These are phyloP conservation scores for Blastomyces parvus DNA, from an alignment of 2,329 filamentous ascomycete species.

Conservation along the genomic window DNA sequence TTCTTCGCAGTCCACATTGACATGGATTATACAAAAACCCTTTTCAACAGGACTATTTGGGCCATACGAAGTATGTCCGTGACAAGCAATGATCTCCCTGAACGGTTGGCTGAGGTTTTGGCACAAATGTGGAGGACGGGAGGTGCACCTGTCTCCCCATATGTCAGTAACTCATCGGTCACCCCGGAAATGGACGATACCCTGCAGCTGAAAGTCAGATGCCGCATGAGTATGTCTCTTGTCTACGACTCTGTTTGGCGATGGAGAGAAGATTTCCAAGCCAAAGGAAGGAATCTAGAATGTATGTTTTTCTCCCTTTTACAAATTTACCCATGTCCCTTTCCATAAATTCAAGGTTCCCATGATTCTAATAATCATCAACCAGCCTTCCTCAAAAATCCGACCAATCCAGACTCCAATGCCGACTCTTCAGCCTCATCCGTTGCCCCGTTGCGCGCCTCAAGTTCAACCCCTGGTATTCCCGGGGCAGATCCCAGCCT, in stretches of 20 bases:
- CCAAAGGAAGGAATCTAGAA: constrained; percentile 61
- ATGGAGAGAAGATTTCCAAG: constrained; percentile 58
- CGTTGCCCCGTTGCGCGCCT: constrained; percentile 35
- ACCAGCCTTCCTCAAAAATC: constrained; percentile 64
- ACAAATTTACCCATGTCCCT: constrained; percentile 10
- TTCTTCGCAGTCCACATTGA: constrained; percentile 52
- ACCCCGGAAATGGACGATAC: constrained; percentile 33
- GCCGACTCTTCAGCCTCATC: constrained; percentile 61
- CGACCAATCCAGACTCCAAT: constrained; percentile 72
- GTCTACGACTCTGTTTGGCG: constrained; percentile 60
- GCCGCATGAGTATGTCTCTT: constrained; percentile 58
- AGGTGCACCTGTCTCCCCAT: constrained; percentile 21
- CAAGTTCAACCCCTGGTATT: constrained; percentile 28
- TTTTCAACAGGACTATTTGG: constrained; percentile 52
- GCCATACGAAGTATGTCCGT: constrained; percentile 53
- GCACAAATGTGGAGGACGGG: constrained; percentile 55
- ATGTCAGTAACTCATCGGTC: constrained; percentile 18
- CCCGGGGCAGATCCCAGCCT: constrained; percentile 35
- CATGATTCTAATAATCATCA: constrained; percentile 22
- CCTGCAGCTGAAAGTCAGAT: constrained; percentile 55
- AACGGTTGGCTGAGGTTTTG: constrained; percentile 55
- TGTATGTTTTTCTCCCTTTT: constrained; percentile 43
- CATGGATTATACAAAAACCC: constrained; percentile 44
- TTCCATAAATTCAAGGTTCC: background rate
- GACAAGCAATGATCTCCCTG: constrained; percentile 53